Conservation (phyloP, 331 rosid genomes). For the Acacia concinna region DNA sequence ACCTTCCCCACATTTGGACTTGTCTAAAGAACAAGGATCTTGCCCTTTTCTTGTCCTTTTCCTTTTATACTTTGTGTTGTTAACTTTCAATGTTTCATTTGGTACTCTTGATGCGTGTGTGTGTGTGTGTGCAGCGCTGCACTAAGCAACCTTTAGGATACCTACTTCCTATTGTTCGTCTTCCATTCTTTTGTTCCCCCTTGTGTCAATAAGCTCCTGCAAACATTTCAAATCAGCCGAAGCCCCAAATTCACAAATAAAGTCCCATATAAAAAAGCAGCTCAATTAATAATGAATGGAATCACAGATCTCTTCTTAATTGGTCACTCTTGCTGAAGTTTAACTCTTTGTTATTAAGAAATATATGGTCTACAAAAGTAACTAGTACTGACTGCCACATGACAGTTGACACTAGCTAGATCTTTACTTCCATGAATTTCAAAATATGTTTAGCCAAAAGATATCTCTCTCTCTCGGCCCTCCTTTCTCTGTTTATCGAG, state of each 20-base stretch:
- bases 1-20: constrained; percentile 21
- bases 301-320: background rate
- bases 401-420: background rate
- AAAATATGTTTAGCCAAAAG: background rate
- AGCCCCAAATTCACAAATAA: background rate
- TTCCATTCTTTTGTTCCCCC: constrained; percentile 2
- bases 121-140: background rate
- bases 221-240: background rate
- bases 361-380: background rate
- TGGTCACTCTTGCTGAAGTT: background rate
- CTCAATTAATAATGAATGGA: background rate
- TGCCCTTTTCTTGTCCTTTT: constrained; percentile 26
- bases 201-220: background rate
- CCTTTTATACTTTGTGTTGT: constrained; percentile 20
- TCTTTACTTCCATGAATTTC: background rate
- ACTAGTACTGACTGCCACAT: constrained; percentile 2
- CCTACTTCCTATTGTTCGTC: background rate
- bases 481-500: background rate
- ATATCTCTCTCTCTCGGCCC: background rate
- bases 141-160: background rate
- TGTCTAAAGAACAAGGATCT: constrained; percentile 14
- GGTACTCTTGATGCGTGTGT: background rate
- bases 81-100: constrained; percentile 9
- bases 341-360: background rate
- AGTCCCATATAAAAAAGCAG: background rate